Evolutionary conservation across 345 rosid genomes (phyloP).

Genomic region (Boechera divaricarpa): DNA sequence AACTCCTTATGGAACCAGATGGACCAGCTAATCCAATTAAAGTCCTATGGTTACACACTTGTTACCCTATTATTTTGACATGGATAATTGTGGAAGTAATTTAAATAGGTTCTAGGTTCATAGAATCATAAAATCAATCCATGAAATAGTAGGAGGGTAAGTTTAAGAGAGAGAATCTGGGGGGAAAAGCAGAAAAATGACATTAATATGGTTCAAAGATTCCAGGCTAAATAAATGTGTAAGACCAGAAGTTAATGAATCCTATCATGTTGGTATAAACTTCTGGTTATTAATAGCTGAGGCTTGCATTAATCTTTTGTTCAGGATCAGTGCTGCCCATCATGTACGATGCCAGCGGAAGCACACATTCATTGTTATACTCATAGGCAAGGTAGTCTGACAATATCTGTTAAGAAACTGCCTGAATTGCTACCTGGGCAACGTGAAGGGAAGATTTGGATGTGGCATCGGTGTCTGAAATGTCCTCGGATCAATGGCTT

Average conservation of each 20-base stretch:
- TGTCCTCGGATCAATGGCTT: slow-evolving; percentile 85
- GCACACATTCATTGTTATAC: slow-evolving; percentile 96
- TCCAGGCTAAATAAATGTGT: slow-evolving; percentile 23
- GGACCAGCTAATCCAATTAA: slow-evolving; percentile 30
- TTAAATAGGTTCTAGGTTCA: slow-evolving; percentile 22
- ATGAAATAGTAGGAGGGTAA: slow-evolving; percentile 10
- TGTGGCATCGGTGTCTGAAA: slow-evolving; percentile 98
- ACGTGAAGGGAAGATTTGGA: slow-evolving; percentile 96
- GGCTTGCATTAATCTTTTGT: slow-evolving; percentile 30
- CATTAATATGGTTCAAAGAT: slow-evolving; percentile 23
- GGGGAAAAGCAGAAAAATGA: slow-evolving; percentile 3
- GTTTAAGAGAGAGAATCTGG: slow-evolving; percentile 6
- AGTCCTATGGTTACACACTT: slow-evolving; percentile 16
- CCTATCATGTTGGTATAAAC: slow-evolving; percentile 22
- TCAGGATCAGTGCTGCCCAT: slow-evolving; percentile 69
- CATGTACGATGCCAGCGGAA: slow-evolving; percentile 94
- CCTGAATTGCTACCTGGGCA: slow-evolving; percentile 80
- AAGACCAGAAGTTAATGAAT: slow-evolving; percentile 19
- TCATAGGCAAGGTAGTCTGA: slow-evolving; percentile 94
- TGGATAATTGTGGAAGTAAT: slow-evolving; percentile 24
- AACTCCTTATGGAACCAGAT: slow-evolving; percentile 8
- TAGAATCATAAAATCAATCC: slow-evolving; percentile 3
- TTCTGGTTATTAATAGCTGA: slow-evolving; percentile 32
- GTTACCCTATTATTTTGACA: slow-evolving; percentile 8
- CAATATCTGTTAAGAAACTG: slow-evolving; percentile 87